Base-by-base conservation (phyloP, 176 grass and related monocot species). In the Metroxylon sagu region DNA sequence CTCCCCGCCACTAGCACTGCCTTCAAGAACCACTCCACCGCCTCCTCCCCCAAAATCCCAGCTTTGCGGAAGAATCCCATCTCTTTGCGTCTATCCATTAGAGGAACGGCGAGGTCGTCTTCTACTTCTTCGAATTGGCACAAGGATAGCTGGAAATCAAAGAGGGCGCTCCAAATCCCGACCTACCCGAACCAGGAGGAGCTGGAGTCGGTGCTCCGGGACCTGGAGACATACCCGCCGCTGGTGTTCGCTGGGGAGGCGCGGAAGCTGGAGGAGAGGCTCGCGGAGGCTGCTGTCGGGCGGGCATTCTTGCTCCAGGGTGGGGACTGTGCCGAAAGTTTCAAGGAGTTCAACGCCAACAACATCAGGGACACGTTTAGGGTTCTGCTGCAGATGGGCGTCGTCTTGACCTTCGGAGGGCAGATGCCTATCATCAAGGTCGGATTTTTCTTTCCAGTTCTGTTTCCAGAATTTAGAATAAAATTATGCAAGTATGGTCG, bases 261-360 rank as follows among this genome's bases (percentile, higher is more conserved):
- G 19, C 50, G 69, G 51, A 57, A 52, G 48, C 73, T 86, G 68
- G 83, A 86, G 74, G 83, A 80, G 25, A 66, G 57, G 31, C 66
- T 86, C 53, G 83, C 69, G 31, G 69, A 74, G 53, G 83, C 83
- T 26, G 83, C 83, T 73, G 50, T 77, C 59, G 83, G 77, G 3
- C 68, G 62, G 21, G 73, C 77, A 8, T 86, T 86, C 74, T 53
- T 86, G 39, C 74, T 86, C 26, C 83, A 85, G 62, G 83, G 83
- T 64, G 83, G 73, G 26, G 83, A 85, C 77, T 85, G 83, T 70
- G 83, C 77, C 31, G 83, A 85, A 77, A 85, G 83, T 50, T 85
- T 85, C 67, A 73, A 60, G 49, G 83, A 85, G 23, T 81, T 85
- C 73, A 49, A 49, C 61, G 77, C 73, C 43, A 29, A 74, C 60